A percentile compares a stretch with the other conserved stretches of the same genome.
These are phyloP conservation scores for Pleurotus giganteus DNA, from an alignment of 768 basidiomycete species.

Conservation along the genomic window DNA sequence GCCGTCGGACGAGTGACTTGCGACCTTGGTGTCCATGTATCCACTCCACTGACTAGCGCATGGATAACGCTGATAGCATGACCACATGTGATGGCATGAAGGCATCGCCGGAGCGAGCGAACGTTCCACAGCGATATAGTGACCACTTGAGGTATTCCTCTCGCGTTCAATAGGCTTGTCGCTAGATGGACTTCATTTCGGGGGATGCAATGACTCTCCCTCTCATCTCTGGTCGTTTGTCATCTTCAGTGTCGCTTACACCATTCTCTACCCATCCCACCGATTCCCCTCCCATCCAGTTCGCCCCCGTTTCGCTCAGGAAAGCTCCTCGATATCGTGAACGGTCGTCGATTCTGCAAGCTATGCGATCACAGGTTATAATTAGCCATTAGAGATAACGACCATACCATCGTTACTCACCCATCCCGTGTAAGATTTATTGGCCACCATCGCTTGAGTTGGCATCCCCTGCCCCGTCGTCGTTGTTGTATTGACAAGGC, in stretches of 20 bases:
- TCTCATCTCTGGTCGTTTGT: conserved; percentile 15
- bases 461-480: no score
- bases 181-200: conserved; percentile 80
- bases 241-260: conserved; percentile 14
- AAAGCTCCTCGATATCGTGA: no score
- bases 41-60: background rate
- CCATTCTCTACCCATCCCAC: no score
- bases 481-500: no score
- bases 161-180: conserved; percentile 71
- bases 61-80: background rate
- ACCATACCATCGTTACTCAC: no score
- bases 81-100: conserved; percentile 25
- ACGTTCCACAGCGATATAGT: conserved; percentile 69
- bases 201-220: conserved; percentile 39
- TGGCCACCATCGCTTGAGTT: no score
- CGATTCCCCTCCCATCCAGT: no score
- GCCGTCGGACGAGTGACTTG: background rate
- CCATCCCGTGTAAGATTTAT: no score
- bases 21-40: background rate
- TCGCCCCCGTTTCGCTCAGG: no score
- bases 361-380: no score
- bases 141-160: conserved; percentile 46
- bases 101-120: conserved; percentile 36
- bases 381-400: no score
- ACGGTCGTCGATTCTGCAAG: no score